Evolutionary conservation across 2,329 filamentous ascomycete genomes (phyloP), one percentile per base, ranked within the genome.

Genomic region (Fusarium sp.): DNA sequence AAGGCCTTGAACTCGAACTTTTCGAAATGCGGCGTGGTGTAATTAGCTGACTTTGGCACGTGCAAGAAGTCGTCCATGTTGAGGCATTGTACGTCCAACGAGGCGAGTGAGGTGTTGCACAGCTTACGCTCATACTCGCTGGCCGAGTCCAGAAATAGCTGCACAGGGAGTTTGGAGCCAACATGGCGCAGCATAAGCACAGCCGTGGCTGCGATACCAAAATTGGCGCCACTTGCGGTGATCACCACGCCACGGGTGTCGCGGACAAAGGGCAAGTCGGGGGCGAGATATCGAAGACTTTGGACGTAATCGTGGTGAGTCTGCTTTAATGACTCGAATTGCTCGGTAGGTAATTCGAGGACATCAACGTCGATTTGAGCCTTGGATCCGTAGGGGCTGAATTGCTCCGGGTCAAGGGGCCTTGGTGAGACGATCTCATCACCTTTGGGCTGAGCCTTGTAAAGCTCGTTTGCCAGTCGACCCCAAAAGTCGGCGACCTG

Each of bases 1-100:
- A 78, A 68, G 5, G 63, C 56, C 6, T 78, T 78, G 66, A 77
- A 75, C 62, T 78, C 76, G 4, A 66, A 78, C 2, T 56, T 69
- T 38, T 73, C 61, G 11, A 77, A 35, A 9, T 43, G 64, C 2
- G 76, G 76, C 1, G 63, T 70, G 3, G 15, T 32, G 3, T 35
- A n/a, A 1, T 56, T 22, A 25, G 64, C 37, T 1, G 50, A 59
- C 12, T 52, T 15, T 4, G 76, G 70, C 2, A 75, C 25, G 2
- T n/a, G 54, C 0, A 78, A 7, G 20, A 69, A 78, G 11, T 75
- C 67, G 4, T 78, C 76, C 50, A 78, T 78, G 9, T 77, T 73
- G 9, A 78, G 20, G 8, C 76, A 78, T 37, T 66, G 63, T 0
- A 77, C 76, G 3, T 71, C 57, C 0, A 74, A 10, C 1, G 17